A percentile compares a stretch with the other conserved stretches of the same genome.
Evolutionary conservation across 176 grass and related monocot species (phyloP).

Genomic region (Oryza brachyantha): DNA sequence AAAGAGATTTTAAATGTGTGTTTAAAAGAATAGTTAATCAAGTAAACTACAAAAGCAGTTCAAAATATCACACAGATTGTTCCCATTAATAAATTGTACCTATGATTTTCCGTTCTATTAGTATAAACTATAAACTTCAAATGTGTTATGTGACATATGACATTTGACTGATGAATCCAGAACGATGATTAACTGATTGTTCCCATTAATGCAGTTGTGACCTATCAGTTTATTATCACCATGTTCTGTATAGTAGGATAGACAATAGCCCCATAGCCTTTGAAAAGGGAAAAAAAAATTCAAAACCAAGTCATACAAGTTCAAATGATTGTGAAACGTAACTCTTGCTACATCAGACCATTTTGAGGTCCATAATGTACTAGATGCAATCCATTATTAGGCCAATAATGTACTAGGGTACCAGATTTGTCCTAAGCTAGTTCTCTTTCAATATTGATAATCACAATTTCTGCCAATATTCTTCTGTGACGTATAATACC

Average conservation of each 20-base stretch:
- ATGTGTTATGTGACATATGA: not conserved
- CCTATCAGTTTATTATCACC: not conserved
- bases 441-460: not conserved
- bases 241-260: not conserved
- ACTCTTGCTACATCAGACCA: not conserved
- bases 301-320: not conserved
- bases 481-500: not conserved
- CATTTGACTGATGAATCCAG: not conserved
- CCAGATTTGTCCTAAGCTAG: not conserved
- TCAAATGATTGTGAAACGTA: not conserved
- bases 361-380: conserved; percentile 8
- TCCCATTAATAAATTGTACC: not conserved
- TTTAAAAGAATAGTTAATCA: not conserved
- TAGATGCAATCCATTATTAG: conserved; percentile 5
- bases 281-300: conserved; percentile 1
- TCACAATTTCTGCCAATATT: not conserved
- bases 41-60: not conserved
- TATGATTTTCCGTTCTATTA: not conserved
- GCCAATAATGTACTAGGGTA: not conserved
- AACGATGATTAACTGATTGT: no score
- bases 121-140: not conserved
- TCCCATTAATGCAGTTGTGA: not conserved
- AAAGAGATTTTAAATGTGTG: not conserved
- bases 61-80: not conserved
- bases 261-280: not conserved